Evolutionary conservation across 225 moss, liverwort and hornwort genomes (phyloP).

Genomic region (Bryum argenteum): DNA sequence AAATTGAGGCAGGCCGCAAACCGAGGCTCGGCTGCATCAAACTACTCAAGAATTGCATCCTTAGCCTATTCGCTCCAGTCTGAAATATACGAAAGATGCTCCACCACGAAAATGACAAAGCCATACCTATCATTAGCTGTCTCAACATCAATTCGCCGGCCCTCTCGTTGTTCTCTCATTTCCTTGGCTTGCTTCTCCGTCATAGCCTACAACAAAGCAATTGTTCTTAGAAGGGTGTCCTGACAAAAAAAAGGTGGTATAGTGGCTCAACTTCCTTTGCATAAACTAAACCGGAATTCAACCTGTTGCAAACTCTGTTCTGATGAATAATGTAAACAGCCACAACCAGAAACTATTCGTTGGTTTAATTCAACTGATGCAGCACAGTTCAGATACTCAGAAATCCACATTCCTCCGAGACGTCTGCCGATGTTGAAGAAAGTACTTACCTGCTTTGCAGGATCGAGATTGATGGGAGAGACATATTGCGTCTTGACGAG

Average conservation of each 20-base stretch:
- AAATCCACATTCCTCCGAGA: constrained; percentile 11
- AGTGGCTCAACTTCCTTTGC: background rate
- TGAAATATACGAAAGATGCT: background rate
- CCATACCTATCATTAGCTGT: constrained; percentile 73
- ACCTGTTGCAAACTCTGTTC: background rate
- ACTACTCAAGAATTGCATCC: background rate
- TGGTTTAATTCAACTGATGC: too few relatives aligned
- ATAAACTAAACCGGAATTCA: background rate
- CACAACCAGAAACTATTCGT: background rate
- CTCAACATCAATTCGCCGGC: constrained; percentile 73
- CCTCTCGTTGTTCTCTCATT: constrained; percentile 89
- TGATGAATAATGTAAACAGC: background rate
- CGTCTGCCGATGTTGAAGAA: background rate
- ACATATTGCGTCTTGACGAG: constrained; percentile 99
- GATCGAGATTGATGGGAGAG: constrained; percentile 95
- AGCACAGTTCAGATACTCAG: constrained; percentile 12
- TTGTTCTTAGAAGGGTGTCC: constrained; percentile 22
- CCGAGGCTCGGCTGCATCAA: background rate
- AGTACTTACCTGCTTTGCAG: constrained; percentile 86
- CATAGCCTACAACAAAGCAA: constrained; percentile 62
- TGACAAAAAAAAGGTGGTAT: background rate
- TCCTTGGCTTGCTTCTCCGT: constrained; percentile 99
- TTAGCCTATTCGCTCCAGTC: constrained; percentile 8
- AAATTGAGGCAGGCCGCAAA: constrained; percentile 1
- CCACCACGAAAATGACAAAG: constrained; percentile 4